Base-by-base conservation (phyloP, 208 protist species). In the Trypanosoma grayi region DNA sequence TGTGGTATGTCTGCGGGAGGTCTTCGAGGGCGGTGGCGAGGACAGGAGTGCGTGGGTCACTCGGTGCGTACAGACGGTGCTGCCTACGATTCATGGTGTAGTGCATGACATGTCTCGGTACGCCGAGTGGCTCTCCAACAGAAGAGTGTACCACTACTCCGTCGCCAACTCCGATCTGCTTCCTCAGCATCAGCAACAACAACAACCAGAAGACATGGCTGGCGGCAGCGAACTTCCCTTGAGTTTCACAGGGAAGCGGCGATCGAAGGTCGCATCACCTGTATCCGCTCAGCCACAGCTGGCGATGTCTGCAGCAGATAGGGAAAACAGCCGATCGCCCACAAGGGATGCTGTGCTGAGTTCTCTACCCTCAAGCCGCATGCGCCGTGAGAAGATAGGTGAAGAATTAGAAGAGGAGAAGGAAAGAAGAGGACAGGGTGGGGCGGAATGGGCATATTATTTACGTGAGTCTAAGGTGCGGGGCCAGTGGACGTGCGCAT, bases 401-500 rank as follows among this genome's bases (percentile, higher is more conserved):
- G n/a, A n/a, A n/a, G n/a, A n/a, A n/a, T n/a, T n/a, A n/a, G n/a
- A n/a, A n/a, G n/a, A n/a, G n/a, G n/a, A n/a, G n/a, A n/a, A n/a
- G n/a, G 16, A 43, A 3, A n/a, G 6, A n/a, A 43, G 39, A 22
- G 14, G 44, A 2, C 44, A 28, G 20, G 20, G 18, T 48, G 33
- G 46, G 34, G 48, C 46, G 28, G 45, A 43, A 7, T 72, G 57
- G 56, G 39, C 66, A 18, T 33, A 65, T 16, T 72, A 72, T 39
- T 16, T 55, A 40, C 47, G 50, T 28, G 57, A 65, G 43, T 0
- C 50, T 34, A 59, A 65, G 24, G 66, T 72, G 4, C 50, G 48
- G 28, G 66, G 58, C 5, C 66, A 72, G 18, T 72, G 56, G 50
- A 72, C 66, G 1, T 72, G 66, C 40, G 31, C 47, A 18, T 72